Percentiles rank a stretch among this genome's conserved stretches.
phyloP scores from a whole-genome alignment of 2,329 filamentous ascomycete species.

The Gyromitra esculenta region DNA sequence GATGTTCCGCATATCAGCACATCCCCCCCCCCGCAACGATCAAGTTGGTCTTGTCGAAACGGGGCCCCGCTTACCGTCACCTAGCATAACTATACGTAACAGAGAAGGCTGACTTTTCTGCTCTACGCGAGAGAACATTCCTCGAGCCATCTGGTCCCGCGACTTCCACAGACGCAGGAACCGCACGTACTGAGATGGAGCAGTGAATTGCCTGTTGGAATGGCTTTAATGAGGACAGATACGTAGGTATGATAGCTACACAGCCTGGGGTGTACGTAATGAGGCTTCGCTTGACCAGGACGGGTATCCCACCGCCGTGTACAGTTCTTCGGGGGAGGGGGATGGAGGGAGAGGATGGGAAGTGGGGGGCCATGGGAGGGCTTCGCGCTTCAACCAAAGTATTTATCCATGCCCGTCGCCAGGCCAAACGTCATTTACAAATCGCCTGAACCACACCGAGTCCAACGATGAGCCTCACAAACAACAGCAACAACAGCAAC shows the following conservation, averaged over 20 bases:
- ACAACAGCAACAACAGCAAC: not conserved
- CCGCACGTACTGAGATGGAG: not conserved
- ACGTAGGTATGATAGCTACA: conserved; percentile 3
- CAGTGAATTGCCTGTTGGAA: not conserved
- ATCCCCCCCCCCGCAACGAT: not conserved
- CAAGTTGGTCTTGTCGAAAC: not conserved
- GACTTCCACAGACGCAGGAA: too few species aligned
- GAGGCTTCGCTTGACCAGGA: conserved; percentile 13
- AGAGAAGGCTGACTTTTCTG: not conserved
- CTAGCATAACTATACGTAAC: not conserved
- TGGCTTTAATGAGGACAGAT: not conserved
- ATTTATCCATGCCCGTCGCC: conserved; percentile 32
- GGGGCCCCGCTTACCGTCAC: not conserved
- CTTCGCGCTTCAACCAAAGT: not conserved
- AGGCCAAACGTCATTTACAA: conserved; percentile 16
- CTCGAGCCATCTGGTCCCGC: not conserved
- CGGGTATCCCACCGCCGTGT: not conserved
- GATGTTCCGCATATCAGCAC: not conserved
- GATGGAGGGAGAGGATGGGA: not conserved
- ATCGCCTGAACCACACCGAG: not conserved
- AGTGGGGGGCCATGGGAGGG: not conserved
- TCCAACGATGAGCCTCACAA: conserved; percentile 24
- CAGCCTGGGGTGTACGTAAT: conserved; percentile 30
- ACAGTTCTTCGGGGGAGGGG: not conserved
- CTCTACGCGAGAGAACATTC: conserved; percentile 1